Evolutionary conservation across 1,284 basidiomycete genomes (phyloP), one percentile per base, ranked within the genome.

Genomic region (Irpex rosettiformis): DNA sequence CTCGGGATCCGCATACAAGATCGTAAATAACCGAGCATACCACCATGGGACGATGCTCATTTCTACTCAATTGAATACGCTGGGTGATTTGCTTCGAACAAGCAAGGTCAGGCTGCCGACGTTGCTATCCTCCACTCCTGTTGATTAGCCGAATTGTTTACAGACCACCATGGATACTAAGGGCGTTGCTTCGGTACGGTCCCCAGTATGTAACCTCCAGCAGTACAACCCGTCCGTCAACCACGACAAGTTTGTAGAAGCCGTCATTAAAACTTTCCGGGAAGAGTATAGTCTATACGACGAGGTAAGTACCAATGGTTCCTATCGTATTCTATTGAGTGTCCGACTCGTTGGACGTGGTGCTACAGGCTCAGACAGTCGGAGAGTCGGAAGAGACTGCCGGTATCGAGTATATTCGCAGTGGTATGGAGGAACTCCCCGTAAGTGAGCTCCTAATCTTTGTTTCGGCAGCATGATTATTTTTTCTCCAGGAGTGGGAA

Each of bases 11-110:
- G 97, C 97, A 5, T 99, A 98, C 78, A 98, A 98, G 76, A 91
- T 99, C 60, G 91, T 92, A 42, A 91, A 87, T 64, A 85, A 87
- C 61, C 79, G 97, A 16, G 94, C 96, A 1, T 99, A 98, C 74
- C 96, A 99, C 69, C 97, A 99, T 69, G 97, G 97, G 0, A 99
- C 96, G n/a, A 98, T 99, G 96, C 83, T 99, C 27, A 91, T 99
- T 28, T 89, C 91, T 11, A 91, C 93, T 3, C 77, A 82, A 52
- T 79, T 97, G 22, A 77, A 82, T 33, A 80, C 83, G 7, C 77
- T 96, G 1, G 90, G 91, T 0, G 82, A 88, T 55, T 75, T 93
- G 8, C 77, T 98, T 49, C 83, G 78, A 24, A 82, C 85, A 0
- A 79, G 84, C 57, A 91, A 93, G 72, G 94, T 92, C 61, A 54